phyloP scores from a whole-genome alignment of 148 eudicot genomes.

The Camellia japonica region DNA sequence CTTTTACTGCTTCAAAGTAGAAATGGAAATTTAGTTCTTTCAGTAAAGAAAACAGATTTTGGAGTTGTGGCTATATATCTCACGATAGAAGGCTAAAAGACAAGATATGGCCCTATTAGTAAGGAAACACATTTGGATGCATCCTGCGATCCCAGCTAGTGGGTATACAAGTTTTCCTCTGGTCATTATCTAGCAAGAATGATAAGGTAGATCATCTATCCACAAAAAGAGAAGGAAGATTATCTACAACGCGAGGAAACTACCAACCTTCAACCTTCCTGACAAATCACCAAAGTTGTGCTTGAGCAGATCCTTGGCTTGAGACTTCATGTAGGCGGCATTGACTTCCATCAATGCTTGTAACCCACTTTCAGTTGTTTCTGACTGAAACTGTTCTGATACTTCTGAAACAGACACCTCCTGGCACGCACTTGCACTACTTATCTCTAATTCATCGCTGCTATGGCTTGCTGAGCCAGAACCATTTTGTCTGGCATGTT shows the following conservation, averaged over 20 bases:
- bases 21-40: not conserved
- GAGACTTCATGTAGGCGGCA: conserved; percentile 14
- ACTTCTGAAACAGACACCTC: conserved; percentile 8
- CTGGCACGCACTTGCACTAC: conserved; percentile 1
- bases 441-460: not conserved
- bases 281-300: conserved; percentile 19
- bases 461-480: not conserved
- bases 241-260: not conserved
- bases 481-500: not conserved
- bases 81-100: not conserved
- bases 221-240: not conserved
- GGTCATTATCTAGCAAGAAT: not conserved
- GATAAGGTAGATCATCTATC: too few species aligned
- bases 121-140: not conserved
- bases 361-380: conserved; percentile 1
- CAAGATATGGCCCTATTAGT: not conserved
- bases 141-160: not conserved
- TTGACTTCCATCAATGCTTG: conserved; percentile 6
- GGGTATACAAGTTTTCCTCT: not conserved
- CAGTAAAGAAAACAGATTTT: not conserved
- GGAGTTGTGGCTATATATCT: not conserved
- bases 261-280: conserved; percentile 28
- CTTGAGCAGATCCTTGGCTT: conserved; percentile 20
- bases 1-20: not conserved
- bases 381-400: conserved; percentile 11